Evolutionary conservation across 2,329 filamentous ascomycete species (phyloP).

Genomic region (Pezicula carpinea): DNA sequence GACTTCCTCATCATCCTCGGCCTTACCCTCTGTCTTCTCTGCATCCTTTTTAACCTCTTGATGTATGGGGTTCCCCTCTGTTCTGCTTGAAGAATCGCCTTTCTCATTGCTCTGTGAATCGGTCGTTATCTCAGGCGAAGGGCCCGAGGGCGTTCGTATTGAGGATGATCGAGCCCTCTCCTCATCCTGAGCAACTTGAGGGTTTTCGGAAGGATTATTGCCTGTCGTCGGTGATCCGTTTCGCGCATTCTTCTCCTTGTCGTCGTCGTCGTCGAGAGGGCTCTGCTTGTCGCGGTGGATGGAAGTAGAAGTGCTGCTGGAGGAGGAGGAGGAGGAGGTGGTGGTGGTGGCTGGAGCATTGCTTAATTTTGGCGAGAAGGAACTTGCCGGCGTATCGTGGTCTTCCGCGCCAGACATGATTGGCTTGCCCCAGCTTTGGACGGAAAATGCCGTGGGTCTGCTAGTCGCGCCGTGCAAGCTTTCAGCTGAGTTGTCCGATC

Average conservation of each 20-base stretch:
- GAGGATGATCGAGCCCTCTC: not conserved
- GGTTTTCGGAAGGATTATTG: not conserved
- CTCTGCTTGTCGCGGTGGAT: slow-evolving; percentile 14
- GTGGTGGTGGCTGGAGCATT: not conserved
- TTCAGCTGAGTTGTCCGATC: too few species aligned
- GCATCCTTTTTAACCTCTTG: not conserved
- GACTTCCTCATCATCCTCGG: slow-evolving; percentile 9
- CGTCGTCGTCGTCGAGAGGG: slow-evolving; percentile 4
- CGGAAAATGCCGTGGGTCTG: too few species aligned
- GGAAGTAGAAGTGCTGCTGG: too few species aligned
- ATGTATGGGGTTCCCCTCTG: slow-evolving; percentile 1
- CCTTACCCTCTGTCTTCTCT: slow-evolving; percentile 8
- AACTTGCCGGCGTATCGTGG: not conserved
- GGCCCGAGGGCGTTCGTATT: not conserved
- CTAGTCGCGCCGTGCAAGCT: too few species aligned
- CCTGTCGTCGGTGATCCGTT: not conserved
- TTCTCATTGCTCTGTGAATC: not conserved
- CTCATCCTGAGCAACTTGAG: not conserved
- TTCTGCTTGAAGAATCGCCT: not conserved
- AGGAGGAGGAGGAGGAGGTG: too few species aligned
- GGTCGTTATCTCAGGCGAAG: not conserved
- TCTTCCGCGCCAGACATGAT: not conserved
- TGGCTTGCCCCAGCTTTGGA: too few species aligned
- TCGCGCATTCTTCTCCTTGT: slow-evolving; percentile 1
- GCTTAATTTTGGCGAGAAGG: not conserved